Evolutionary conservation across 2,329 filamentous ascomycete species (phyloP).

Genomic region (Arthrocladium fulminans): DNA sequence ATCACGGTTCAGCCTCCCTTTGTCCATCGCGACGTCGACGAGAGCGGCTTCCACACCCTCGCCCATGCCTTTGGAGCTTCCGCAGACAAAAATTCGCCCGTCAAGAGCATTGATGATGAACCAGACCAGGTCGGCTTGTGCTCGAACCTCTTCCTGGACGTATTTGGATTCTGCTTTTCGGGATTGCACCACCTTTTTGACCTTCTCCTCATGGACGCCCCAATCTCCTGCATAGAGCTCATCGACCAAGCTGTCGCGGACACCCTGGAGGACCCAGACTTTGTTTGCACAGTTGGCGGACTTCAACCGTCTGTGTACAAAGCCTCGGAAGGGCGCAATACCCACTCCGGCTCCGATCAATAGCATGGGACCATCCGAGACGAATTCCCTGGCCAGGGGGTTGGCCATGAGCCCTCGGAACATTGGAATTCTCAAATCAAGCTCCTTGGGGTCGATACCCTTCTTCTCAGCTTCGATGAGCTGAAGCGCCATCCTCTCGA

Average conservation of each 20-base stretch:
- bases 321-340: constrained; percentile 93
- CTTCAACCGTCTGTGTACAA: constrained; percentile 87
- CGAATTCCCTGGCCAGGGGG: constrained; percentile 83
- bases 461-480: constrained; percentile 60
- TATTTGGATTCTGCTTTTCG: constrained; percentile 73
- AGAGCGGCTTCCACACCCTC: constrained; percentile 87
- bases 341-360: constrained; percentile 94
- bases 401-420: constrained; percentile 98
- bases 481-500: constrained; percentile 71
- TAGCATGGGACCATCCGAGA: constrained; percentile 91
- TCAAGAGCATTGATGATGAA: constrained; percentile 95
- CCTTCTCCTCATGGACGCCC: constrained; percentile 81
- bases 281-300: constrained; percentile 96
- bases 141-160: constrained; percentile 87
- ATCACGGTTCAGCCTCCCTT: constrained; percentile 73
- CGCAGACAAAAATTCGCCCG: constrained; percentile 91
- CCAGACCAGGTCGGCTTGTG: constrained; percentile 96
- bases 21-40: constrained; percentile 82
- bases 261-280: constrained; percentile 90
- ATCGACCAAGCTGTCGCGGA: constrained; percentile 87
- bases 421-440: constrained; percentile 78
- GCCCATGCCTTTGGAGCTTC: constrained; percentile 92
- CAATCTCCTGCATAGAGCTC: constrained; percentile 96
- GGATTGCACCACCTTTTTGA: constrained; percentile 72
- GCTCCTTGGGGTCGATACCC: constrained; percentile 42